These are phyloP conservation scores for Plasmodium knowlesi DNA, from an alignment of 169 alveolate genomes.

Conservation along the genomic window DNA sequence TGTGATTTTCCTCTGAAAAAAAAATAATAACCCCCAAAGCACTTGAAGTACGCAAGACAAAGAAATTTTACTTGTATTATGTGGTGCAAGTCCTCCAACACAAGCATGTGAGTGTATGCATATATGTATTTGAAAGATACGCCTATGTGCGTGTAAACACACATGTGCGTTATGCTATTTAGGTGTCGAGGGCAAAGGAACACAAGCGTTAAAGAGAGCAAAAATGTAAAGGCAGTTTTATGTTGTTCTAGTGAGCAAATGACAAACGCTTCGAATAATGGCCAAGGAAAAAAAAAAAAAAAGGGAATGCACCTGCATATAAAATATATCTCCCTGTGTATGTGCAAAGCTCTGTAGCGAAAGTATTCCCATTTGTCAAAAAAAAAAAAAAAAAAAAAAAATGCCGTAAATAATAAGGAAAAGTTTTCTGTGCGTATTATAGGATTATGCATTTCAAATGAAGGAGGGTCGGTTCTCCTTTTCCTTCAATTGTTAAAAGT, in stretches of 20 bases:
- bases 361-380: background rate
- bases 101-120: background rate
- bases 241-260: background rate
- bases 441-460: background rate
- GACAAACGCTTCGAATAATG: background rate
- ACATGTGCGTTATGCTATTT: background rate
- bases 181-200: background rate
- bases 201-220: background rate
- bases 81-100: background rate
- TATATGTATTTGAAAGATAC: background rate
- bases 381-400: background rate
- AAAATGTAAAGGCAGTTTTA: background rate
- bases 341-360: background rate
- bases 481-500: background rate
- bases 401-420: background rate
- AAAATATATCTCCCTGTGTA: background rate
- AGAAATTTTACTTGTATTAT: background rate
- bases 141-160: conserved; percentile 1
- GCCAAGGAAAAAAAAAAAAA: background rate
- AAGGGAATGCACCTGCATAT: background rate
- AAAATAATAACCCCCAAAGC: background rate
- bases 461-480: background rate
- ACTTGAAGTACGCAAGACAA: background rate
- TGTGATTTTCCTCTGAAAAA: background rate
- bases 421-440: background rate